Base-by-base conservation (phyloP, 2,329 filamentous ascomycete genomes). In the Pezicula carpinea region DNA sequence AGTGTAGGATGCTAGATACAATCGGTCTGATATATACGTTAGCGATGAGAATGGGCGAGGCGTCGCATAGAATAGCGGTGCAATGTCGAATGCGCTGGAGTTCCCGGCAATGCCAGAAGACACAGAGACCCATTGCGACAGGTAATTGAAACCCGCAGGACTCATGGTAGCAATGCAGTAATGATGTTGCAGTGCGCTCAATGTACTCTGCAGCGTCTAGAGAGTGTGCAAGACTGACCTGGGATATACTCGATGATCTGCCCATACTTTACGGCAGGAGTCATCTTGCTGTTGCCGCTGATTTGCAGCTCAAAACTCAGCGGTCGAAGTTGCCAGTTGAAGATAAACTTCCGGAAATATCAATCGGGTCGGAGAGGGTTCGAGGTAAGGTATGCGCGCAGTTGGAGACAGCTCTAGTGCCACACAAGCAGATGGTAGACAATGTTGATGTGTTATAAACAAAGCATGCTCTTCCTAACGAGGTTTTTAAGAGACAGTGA, bases 221-320 rank as follows among this genome's bases (percentile, higher is more conserved):
- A 49, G 38, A 39, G 33, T n/a, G 32, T 19, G 17, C 11, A 36
- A 39, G 48, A 46, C 80, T 62, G 76, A 95, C 90, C 88, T 74
- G 90, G 87, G 61, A 96, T 95, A 69, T 96, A 96, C 74, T 96
- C 91, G 65, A 96, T 91, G 60, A 96, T 83, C 73, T 95, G 89
- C 53, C 89, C 90, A 72, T 88, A 80, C 42, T 68, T 76, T 36
- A 73, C 69, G 59, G 64, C 68, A 59, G 67, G 69, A 65, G 69
- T 70, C 57, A 68, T 80, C 43, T 48, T 63, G 51, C 57, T 29
- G 13, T 19, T 38, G 42, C 59, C 59, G 60, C 53, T 56, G 55
- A 61, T 21, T 36, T 13, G 44, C 39, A 50, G 23, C 26, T 32
- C 29, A 38, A 38, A 13, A 14, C n/a, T 6, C 11, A 38, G 17